Conservation (phyloP, 2,329 filamentous ascomycete genomes). For the Clonostachys byssicola region DNA sequence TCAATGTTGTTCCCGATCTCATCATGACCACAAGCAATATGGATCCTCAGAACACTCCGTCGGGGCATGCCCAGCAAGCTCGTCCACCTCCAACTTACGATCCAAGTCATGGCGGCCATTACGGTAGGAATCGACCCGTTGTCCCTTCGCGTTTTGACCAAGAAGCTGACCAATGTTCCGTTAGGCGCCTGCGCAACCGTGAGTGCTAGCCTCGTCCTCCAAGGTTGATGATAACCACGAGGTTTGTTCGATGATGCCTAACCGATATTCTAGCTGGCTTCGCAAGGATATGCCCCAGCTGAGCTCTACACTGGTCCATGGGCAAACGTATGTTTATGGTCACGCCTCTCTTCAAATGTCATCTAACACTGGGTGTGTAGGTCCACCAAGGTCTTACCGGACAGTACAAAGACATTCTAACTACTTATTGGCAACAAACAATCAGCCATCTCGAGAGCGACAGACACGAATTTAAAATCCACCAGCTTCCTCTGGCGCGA, state of each 20-base stretch:
- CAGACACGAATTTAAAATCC: slow-evolving; percentile 96
- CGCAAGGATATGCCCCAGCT: slow-evolving; percentile 83
- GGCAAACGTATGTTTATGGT: slow-evolving; percentile 70
- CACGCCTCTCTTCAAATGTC: background rate
- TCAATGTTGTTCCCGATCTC: slow-evolving; percentile 4
- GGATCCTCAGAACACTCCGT: slow-evolving; percentile 38
- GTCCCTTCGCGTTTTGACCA: background rate
- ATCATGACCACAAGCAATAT: slow-evolving; percentile 15
- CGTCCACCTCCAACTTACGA: slow-evolving; percentile 67
- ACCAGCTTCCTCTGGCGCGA: slow-evolving; percentile 91
- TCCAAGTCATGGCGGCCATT: slow-evolving; percentile 69
- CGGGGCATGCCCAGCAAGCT: slow-evolving; percentile 52
- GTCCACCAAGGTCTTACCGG: slow-evolving; percentile 93
- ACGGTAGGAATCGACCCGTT: slow-evolving; percentile 50
- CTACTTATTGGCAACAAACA: slow-evolving; percentile 98
- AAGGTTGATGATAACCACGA: slow-evolving; percentile 3
- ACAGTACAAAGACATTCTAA: slow-evolving; percentile 93
- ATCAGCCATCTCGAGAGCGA: slow-evolving; percentile 94
- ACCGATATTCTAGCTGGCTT: slow-evolving; percentile 62
- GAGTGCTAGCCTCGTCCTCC: slow-evolving; percentile 7
- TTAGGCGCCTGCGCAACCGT: slow-evolving; percentile 44
- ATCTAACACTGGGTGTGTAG: slow-evolving; percentile 35
- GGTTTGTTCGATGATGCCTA: slow-evolving; percentile 12
- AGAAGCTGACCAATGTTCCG: background rate
- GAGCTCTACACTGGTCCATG: slow-evolving; percentile 92